Conservation (phyloP, 2,329 filamentous ascomycete genomes). For the Aspergillus hiratsukae region DNA sequence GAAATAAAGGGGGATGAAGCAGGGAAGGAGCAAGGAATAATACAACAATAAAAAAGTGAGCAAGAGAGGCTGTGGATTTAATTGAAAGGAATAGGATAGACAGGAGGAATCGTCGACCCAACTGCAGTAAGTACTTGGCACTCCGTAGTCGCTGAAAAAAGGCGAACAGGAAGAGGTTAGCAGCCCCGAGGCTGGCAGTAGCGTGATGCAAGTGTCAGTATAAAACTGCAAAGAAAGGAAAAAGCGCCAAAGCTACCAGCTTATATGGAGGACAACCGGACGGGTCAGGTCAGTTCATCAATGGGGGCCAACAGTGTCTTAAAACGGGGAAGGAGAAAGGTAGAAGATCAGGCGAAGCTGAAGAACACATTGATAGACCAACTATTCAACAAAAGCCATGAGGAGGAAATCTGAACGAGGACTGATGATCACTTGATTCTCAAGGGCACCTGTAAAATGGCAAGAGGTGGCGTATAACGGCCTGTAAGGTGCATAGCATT, state of each 20-base stretch:
- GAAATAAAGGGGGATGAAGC: neutral
- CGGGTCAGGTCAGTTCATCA: neutral
- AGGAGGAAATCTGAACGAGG: neutral
- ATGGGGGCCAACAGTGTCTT: neutral
- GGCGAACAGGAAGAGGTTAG: slow-evolving; percentile 12
- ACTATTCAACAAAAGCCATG: neutral
- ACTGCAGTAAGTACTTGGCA: neutral
- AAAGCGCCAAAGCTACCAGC: neutral
- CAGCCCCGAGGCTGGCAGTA: slow-evolving; percentile 16
- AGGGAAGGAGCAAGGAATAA: neutral
- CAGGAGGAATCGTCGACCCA: neutral
- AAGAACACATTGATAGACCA: neutral
- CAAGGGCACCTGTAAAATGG: neutral
- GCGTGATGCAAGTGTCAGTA: slow-evolving; percentile 17
- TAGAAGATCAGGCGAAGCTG: neutral
- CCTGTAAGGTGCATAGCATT: neutral
- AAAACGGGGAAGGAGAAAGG: neutral
- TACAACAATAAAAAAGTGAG: neutral
- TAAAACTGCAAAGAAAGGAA: slow-evolving; percentile 11
- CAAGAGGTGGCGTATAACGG: neutral
- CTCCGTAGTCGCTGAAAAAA: slow-evolving; percentile 7
- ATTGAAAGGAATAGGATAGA: neutral
- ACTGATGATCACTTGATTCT: neutral
- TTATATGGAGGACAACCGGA: neutral
- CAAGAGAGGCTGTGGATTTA: neutral